Percentiles rank a stretch among this genome's conserved stretches.
phyloP scores from a whole-genome alignment of 306 rosid genomes.

The Trifolium repens region DNA sequence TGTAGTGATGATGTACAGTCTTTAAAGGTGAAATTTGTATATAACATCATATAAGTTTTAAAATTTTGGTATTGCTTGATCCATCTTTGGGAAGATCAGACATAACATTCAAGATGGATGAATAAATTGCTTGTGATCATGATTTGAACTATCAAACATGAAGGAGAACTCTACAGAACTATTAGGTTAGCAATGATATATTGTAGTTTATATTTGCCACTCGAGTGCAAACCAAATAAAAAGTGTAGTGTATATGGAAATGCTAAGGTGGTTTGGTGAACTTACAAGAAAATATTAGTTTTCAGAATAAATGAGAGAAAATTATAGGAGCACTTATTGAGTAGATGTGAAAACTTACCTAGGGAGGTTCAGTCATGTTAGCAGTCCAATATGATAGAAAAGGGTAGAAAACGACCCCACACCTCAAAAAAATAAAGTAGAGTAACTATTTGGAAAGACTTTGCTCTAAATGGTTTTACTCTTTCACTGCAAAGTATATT shows the following conservation, averaged over 20 bases:
- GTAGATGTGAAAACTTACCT: neutral
- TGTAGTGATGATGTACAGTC: slow-evolving; percentile 15
- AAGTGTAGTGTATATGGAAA: neutral
- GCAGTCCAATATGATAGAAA: slow-evolving; percentile 7
- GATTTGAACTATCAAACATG: neutral
- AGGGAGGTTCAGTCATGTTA: slow-evolving; percentile 1
- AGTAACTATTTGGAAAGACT: neutral
- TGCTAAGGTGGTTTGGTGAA: slow-evolving; percentile 25
- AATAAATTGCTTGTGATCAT: slow-evolving; percentile 30
- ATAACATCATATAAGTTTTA: slow-evolving; percentile 3
- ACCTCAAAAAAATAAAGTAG: neutral
- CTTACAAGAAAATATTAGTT: neutral
- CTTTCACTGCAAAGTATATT: slow-evolving; percentile 10
- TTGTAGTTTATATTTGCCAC: slow-evolving; percentile 5
- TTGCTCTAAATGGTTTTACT: slow-evolving; percentile 6
- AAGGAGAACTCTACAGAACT: neutral
- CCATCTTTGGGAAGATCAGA: slow-evolving; percentile 18
- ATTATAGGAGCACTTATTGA: neutral
- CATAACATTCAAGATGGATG: slow-evolving; percentile 11
- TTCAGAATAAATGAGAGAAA: neutral
- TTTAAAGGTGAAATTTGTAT: slow-evolving; percentile 17
- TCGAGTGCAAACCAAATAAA: neutral
- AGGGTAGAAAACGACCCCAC: neutral
- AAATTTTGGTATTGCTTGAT: neutral
- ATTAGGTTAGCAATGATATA: neutral